phyloP scores from a whole-genome alignment of 1,284 basidiomycete species.

The Naganishia sp. region DNA sequence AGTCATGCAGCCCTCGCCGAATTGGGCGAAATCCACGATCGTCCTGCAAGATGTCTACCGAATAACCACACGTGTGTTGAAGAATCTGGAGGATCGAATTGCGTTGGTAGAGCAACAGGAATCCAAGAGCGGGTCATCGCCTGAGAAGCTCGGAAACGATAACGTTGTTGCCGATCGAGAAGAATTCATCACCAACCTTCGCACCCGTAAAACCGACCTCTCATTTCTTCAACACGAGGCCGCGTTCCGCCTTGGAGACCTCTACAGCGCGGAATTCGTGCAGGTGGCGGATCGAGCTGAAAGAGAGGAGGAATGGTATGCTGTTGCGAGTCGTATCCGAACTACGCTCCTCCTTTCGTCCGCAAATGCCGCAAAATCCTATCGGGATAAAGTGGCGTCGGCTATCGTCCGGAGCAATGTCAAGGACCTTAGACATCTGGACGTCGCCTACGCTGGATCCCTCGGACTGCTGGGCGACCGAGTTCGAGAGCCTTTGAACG shows the following conservation, averaged over 20 bases:
- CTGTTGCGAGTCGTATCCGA: conserved; percentile 42
- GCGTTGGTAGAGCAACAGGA: not conserved
- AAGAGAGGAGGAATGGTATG: conserved; percentile 42
- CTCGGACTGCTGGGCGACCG: conserved; percentile 37
- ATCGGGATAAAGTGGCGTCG: conserved; percentile 34
- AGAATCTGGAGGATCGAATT: conserved; percentile 6
- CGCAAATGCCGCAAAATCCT: conserved; percentile 38
- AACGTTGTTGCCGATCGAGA: not conserved
- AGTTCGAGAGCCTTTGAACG: conserved; percentile 12
- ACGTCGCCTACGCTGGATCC: conserved; percentile 36
- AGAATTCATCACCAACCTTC: not conserved
- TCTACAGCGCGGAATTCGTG: conserved; percentile 43
- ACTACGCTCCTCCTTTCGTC: conserved; percentile 46
- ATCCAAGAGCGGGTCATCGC: not conserved
- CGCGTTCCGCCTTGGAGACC: conserved; percentile 32
- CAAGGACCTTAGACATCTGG: conserved; percentile 37
- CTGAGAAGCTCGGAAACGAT: not conserved
- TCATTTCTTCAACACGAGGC: conserved; percentile 19
- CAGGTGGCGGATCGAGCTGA: conserved; percentile 39
- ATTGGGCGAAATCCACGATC: not conserved
- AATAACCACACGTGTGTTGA: not conserved
- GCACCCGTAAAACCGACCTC: conserved; percentile 11
- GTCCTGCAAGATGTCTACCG: conserved; percentile 15
- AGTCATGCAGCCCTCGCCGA: conserved; percentile 37
- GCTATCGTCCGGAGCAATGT: conserved; percentile 32